These are phyloP conservation scores for Coemansia sp. DNA, from an alignment of 371 early-diverging fungal species.

Conservation along the genomic window DNA sequence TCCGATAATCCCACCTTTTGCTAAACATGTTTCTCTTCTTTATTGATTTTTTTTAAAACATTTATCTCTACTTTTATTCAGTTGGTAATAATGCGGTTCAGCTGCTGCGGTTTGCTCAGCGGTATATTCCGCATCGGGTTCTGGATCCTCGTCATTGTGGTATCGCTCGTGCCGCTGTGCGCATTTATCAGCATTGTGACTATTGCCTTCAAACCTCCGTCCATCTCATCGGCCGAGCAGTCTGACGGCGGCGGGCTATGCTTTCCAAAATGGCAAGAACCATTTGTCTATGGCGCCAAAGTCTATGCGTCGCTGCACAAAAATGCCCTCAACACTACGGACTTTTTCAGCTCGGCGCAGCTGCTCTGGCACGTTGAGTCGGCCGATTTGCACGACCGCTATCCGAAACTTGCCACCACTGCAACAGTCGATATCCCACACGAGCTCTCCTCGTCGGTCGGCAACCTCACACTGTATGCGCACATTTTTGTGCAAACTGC, in stretches of 20 bases:
- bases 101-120: too few species aligned
- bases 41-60: too few species aligned
- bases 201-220: too few species aligned
- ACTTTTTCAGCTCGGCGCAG: conserved; percentile 5
- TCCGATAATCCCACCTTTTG: too few species aligned
- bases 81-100: too few species aligned
- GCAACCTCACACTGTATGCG: not conserved
- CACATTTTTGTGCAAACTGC: conserved; percentile 2
- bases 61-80: too few species aligned
- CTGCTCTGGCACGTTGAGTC: conserved; percentile 5
- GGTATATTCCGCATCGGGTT: too few species aligned
- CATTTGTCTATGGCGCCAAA: not conserved
- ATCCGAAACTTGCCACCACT: not conserved
- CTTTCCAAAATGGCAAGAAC: not conserved
- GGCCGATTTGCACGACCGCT: not conserved
- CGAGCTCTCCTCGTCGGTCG: not conserved
- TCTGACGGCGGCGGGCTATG: not conserved
- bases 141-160: too few species aligned
- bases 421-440: not conserved
- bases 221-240: too few species aligned
- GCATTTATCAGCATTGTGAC: too few species aligned
- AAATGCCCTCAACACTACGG: not conserved
- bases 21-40: too few species aligned
- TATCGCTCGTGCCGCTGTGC: too few species aligned
- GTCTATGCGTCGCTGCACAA: not conserved